These are phyloP conservation scores for Asterophora parasitica DNA, from an alignment of 768 basidiomycete species.

Conservation along the genomic window DNA sequence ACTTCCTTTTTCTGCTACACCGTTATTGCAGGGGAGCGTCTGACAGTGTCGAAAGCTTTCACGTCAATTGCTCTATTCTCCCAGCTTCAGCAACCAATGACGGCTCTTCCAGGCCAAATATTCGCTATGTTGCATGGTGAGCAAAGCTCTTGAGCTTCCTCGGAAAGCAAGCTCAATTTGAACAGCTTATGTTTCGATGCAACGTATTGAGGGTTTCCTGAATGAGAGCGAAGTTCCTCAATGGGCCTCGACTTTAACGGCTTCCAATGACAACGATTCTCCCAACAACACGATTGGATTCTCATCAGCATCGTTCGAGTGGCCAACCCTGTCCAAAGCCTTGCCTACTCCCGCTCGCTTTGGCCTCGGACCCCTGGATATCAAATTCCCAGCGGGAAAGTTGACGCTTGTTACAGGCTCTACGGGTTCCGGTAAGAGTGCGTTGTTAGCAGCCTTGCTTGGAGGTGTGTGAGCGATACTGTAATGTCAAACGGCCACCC, in stretches of 20 bases:
- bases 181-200: slow-evolving; percentile 72
- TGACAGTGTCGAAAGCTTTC: slow-evolving; percentile 80
- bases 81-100: slow-evolving; percentile 66
- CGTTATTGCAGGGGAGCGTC: slow-evolving; percentile 52
- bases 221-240: slow-evolving; percentile 71
- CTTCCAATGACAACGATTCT: slow-evolving; percentile 10
- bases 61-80: slow-evolving; percentile 75
- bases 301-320: slow-evolving; percentile 48
- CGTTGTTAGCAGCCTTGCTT: slow-evolving; percentile 56
- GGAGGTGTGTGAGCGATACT: slow-evolving; percentile 47
- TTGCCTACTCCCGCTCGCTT: slow-evolving; percentile 36
- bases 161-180: slow-evolving; percentile 7
- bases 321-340: slow-evolving; percentile 37
- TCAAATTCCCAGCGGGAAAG: slow-evolving; percentile 54
- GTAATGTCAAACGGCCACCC: not conserved
- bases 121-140: slow-evolving; percentile 61
- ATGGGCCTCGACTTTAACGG: slow-evolving; percentile 68
- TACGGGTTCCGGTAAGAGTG: slow-evolving; percentile 69
- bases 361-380: slow-evolving; percentile 49
- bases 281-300: slow-evolving; percentile 46
- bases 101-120: slow-evolving; percentile 55
- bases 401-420: slow-evolving; percentile 60
- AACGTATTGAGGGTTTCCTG: slow-evolving; percentile 72
- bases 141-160: slow-evolving; percentile 5
- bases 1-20: slow-evolving; percentile 64